Conservation (phyloP, 2,329 filamentous ascomycete species). For the Fusarium kyushuense region DNA sequence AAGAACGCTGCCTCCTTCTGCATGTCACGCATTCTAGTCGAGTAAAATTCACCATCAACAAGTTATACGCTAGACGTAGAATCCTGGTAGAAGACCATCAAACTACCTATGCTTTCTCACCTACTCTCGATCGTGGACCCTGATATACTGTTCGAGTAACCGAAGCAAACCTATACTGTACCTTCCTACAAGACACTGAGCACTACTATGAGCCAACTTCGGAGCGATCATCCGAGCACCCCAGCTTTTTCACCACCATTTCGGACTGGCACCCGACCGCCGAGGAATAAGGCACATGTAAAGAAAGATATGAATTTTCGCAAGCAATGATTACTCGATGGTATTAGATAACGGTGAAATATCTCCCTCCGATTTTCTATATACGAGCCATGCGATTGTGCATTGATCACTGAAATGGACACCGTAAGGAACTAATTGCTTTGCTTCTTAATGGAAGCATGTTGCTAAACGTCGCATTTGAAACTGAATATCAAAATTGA, state of each 20-base stretch:
- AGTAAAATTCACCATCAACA: neutral
- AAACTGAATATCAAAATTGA: neutral
- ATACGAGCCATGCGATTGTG: neutral
- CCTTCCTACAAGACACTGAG: neutral
- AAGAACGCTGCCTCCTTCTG: neutral
- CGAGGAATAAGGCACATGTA: neutral
- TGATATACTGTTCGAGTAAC: conserved; percentile 28
- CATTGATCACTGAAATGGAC: neutral
- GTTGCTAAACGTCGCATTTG: neutral
- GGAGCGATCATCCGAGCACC: conserved; percentile 13
- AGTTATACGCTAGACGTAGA: neutral
- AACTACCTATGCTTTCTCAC: neutral
- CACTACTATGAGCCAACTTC: neutral
- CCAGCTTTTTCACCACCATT: neutral
- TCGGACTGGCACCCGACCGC: conserved; percentile 22
- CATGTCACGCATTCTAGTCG: neutral
- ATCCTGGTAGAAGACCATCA: conserved; percentile 1
- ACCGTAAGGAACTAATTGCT: neutral
- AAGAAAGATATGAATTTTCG: conserved; percentile 8
- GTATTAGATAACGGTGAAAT: neutral
- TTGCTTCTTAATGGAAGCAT: neutral
- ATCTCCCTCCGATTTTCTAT: too few species aligned
- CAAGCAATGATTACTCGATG: conserved; percentile 7
- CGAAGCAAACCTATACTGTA: conserved; percentile 45
- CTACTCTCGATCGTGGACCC: neutral